phyloP scores from a whole-genome alignment of 179 eudicot species.

The Amaranthus tricolor region DNA sequence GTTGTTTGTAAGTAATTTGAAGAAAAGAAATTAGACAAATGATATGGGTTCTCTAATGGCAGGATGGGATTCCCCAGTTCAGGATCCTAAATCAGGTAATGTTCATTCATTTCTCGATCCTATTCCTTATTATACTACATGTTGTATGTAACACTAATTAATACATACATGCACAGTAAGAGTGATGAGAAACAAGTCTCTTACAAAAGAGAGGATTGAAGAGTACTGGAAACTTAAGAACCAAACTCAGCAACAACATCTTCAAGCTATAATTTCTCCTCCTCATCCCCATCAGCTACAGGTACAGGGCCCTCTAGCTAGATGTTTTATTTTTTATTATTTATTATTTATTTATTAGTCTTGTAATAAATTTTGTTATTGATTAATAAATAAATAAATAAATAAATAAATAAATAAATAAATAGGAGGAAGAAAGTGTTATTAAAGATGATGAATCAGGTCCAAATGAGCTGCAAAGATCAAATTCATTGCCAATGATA shows the following conservation, averaged over 20 bases:
- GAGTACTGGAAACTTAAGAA: conserved; percentile 68
- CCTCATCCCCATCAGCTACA: too few species aligned
- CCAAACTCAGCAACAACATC: conserved; percentile 53
- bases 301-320: too few species aligned
- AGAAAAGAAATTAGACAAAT: neutral
- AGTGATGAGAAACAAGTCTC: conserved; percentile 57
- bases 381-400: too few species aligned
- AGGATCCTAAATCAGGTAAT: conserved; percentile 53
- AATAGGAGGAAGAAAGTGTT: neutral
- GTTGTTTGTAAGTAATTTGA: neutral
- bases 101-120: neutral
- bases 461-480: conserved; percentile 13
- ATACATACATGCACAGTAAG: conserved; percentile 27
- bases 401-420: too few species aligned
- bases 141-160: neutral
- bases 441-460: conserved; percentile 9
- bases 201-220: conserved; percentile 64
- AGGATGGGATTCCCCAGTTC: conserved; percentile 70
- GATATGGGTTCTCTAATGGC: conserved; percentile 84
- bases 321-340: too few species aligned
- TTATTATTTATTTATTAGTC: neutral
- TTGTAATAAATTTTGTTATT: neutral
- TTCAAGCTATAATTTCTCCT: conserved; percentile 35
- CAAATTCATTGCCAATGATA: conserved; percentile 19
- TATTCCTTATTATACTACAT: neutral